These are phyloP conservation scores for Ophiocytium majus DNA, from an alignment of 352 stramenopile species.

Conservation along the genomic window DNA sequence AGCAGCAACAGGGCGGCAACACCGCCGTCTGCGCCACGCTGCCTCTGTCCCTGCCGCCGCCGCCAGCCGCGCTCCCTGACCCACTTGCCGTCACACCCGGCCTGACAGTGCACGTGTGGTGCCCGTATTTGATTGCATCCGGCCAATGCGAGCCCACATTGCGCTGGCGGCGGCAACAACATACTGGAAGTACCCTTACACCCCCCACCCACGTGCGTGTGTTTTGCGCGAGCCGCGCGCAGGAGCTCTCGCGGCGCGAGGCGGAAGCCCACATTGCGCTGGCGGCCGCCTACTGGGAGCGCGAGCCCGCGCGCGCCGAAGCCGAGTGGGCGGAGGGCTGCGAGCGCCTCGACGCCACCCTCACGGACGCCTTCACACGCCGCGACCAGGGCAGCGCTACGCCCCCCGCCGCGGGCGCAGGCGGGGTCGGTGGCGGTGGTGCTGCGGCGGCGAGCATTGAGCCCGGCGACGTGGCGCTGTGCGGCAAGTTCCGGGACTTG, in stretches of 20 bases:
- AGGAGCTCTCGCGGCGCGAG: background rate
- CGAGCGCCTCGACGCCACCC: background rate
- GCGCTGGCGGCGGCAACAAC: no score
- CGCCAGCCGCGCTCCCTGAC: no score
- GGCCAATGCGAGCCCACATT: no score
- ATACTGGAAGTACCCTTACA: no score
- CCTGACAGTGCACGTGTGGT: no score
- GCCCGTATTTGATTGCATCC: no score
- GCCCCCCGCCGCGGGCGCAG: background rate
- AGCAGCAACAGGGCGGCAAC: no score
- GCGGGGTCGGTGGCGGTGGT: background rate
- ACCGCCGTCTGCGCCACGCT: no score
- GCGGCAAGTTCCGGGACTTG: slow-evolving; percentile 5
- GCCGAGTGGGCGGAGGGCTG: slow-evolving; percentile 2
- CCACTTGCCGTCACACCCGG: no score
- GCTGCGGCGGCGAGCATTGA: background rate
- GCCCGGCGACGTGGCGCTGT: background rate
- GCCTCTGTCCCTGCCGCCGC: no score
- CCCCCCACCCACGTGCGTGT: no score
- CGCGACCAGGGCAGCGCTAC: background rate
- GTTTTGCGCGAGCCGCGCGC: no score
- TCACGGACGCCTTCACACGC: background rate
- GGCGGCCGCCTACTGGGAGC: background rate
- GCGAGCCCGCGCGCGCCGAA: background rate
- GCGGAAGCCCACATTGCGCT: background rate